Percentiles rank a stretch among this genome's conserved stretches.
Conservation (phyloP, 208 protist genomes). For the Leishmania major region DNA sequence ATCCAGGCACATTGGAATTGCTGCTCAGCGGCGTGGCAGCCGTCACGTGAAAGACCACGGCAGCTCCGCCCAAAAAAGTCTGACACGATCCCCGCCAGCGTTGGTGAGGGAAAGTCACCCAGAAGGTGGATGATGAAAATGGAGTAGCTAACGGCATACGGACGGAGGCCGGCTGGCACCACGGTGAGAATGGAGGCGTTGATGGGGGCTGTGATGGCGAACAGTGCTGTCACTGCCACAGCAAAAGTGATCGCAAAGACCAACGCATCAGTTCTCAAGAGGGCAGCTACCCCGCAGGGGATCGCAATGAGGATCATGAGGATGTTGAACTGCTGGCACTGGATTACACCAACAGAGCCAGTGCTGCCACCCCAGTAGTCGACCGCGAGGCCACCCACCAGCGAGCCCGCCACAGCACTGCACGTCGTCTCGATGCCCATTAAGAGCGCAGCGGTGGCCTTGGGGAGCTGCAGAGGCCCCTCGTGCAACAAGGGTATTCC, state of each 20-base stretch:
- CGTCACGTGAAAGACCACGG: background rate
- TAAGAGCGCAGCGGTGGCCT: constrained; percentile 39
- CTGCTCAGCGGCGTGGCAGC: background rate
- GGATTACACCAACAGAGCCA: constrained; percentile 40
- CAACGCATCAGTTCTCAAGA: constrained; percentile 32
- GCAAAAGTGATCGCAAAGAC: constrained; percentile 48
- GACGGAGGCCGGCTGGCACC: constrained; percentile 62
- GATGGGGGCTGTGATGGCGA: constrained; percentile 79
- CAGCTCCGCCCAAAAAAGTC: constrained; percentile 61
- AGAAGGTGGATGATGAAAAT: constrained; percentile 89
- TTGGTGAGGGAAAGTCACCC: constrained; percentile 90
- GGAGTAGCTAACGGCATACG: constrained; percentile 85
- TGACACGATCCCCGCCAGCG: constrained; percentile 67
- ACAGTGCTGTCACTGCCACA: constrained; percentile 60
- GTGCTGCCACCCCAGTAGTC: constrained; percentile 72
- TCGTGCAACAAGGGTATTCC: constrained; percentile 76
- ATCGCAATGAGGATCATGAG: constrained; percentile 54
- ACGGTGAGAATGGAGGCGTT: constrained; percentile 75
- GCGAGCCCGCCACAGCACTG: constrained; percentile 69
- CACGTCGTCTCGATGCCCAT: constrained; percentile 68
- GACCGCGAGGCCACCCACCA: constrained; percentile 60
- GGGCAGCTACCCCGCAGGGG: constrained; percentile 45
- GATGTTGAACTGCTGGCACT: constrained; percentile 61
- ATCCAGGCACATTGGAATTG: constrained; percentile 58
- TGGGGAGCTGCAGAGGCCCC: constrained; percentile 55